Conservation (phyloP, 2,329 filamentous ascomycete species). For the Epicoccum nigrum region DNA sequence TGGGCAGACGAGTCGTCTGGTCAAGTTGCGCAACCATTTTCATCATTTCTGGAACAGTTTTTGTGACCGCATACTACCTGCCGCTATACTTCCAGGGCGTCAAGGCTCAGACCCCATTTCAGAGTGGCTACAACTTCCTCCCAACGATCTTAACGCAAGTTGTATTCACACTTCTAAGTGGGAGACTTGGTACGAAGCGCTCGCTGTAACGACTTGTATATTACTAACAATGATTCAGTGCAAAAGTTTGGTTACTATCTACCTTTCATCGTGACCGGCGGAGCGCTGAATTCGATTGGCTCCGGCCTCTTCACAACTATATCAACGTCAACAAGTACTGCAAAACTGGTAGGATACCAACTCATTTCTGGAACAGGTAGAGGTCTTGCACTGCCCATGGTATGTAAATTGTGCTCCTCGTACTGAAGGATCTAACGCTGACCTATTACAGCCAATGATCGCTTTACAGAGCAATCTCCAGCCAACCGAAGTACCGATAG, state of each 20-base stretch:
- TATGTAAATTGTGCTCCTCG: conserved; percentile 64
- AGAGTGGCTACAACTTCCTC: conserved; percentile 25
- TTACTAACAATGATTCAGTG: conserved; percentile 34
- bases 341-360: conserved; percentile 34
- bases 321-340: conserved; percentile 27
- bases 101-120: conserved; percentile 54
- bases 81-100: conserved; percentile 74
- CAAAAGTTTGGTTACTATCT: conserved; percentile 51
- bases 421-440: neutral
- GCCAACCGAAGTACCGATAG: neutral
- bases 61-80: conserved; percentile 69
- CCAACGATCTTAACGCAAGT: conserved; percentile 25
- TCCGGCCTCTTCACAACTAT: conserved; percentile 50
- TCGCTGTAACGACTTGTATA: conserved; percentile 1
- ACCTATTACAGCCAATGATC: conserved; percentile 4
- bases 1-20: conserved; percentile 41
- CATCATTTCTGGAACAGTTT: conserved; percentile 63
- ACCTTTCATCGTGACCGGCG: conserved; percentile 46
- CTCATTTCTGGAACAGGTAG: conserved; percentile 37
- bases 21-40: conserved; percentile 55
- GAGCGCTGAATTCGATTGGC: conserved; percentile 45
- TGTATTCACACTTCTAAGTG: conserved; percentile 53
- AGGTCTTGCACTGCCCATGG: conserved; percentile 59
- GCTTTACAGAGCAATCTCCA: neutral
- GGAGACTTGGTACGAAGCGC: conserved; percentile 20